Percentiles rank a stretch among this genome's conserved stretches.
Evolutionary conservation across 345 rosid genomes (phyloP).

Genomic region (Firmiana major): DNA sequence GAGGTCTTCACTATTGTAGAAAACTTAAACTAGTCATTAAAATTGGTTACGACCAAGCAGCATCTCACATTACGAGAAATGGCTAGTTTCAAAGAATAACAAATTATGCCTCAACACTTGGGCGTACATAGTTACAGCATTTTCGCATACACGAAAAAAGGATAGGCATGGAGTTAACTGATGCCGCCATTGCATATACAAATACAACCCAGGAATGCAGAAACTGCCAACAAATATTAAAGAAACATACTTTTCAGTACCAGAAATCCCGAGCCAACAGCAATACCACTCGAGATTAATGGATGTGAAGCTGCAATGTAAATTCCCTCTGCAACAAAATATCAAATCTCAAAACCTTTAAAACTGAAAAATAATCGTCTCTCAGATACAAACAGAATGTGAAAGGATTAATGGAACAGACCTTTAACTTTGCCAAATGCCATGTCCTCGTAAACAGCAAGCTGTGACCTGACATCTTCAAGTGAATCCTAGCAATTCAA

Average conservation of each 20-base stretch:
- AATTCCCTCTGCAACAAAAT: conserved; percentile 54
- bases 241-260: conserved; percentile 55
- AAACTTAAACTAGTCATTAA: not conserved
- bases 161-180: not conserved
- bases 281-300: conserved; percentile 44
- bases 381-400: not conserved
- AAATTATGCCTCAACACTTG: not conserved
- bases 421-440: conserved; percentile 68
- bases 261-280: conserved; percentile 54
- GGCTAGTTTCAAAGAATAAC: not conserved
- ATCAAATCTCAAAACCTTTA: not conserved
- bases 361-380: not conserved
- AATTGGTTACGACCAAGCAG: not conserved
- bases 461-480: conserved; percentile 50
- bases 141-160: not conserved
- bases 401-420: conserved; percentile 15
- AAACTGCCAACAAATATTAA: not conserved
- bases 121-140: not conserved
- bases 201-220: no score
- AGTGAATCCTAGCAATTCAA: conserved; percentile 43
- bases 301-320: conserved; percentile 65
- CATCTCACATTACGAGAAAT: not conserved
- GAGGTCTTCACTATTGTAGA: not conserved
- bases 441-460: conserved; percentile 49
- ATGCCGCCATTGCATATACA: no score